Evolutionary conservation across 1,139 yeast genomes (phyloP), one percentile per base, ranked within the genome.

Genomic region (Citeromyces siamensis): DNA sequence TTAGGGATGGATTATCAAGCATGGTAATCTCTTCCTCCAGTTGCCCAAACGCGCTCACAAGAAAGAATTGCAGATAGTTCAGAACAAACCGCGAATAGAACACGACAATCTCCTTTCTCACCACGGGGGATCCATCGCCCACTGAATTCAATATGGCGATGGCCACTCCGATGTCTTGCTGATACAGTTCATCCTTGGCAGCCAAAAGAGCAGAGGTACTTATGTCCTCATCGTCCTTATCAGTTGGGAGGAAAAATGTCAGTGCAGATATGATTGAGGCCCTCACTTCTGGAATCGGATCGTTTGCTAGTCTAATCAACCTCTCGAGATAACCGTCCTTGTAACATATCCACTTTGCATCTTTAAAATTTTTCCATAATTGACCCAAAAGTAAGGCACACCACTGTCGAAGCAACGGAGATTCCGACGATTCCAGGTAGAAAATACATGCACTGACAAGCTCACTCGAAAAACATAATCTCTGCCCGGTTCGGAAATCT

Each of bases 251-350:
- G 51, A 80, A 84, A 23, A 75, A 74, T 2, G 88, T 74, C 36
- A 90, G 59, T 0, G 95, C 84, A 35, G 78, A 63, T 8, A 90
- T 62, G 8, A 85, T 74, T 0, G 97, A 84, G 0, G 95, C 80
- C 42, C 98, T 66, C 0, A 90, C 95, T 55, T 90, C 99, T 0
- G 98, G 96, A 35, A 88, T 85, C 0, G 96, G 95, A 53, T 90
- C 97, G 43, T 71, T 73, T 22, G 86, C 63, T 36, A 83, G 59
- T 26, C 63, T 59, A 27, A 76, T 55, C 28, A 90, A 54, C 43
- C 70, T 68, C 27, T 64, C 73, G 21, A 81, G 60, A 32, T 74
- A 68, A 0, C 82, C 81, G 42, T 78, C 82, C 46, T 76, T 75
- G 48, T 76, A 64, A 31, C 80, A 76, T 19, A 80, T 68, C 69